Base-by-base conservation (phyloP, 2,329 filamentous ascomycete species). In the Blastomyces silverae region DNA sequence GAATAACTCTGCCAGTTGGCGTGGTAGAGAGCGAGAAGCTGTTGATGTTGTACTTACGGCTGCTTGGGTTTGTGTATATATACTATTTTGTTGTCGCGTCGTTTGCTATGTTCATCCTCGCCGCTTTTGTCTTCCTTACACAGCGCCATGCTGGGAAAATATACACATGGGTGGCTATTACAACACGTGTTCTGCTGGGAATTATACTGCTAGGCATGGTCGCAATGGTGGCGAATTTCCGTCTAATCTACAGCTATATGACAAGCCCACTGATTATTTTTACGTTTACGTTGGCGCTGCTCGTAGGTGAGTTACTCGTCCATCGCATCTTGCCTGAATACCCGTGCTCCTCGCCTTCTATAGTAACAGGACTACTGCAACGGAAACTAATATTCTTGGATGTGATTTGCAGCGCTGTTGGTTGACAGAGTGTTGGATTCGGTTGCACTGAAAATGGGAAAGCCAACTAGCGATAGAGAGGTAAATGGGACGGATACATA, bases 1-100 rank as follows among this genome's bases (percentile, higher is more conserved):
- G 73, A 5, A 75, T 78, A 20, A 72, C 71, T 20, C 75, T 73
- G 13, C 69, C 74, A 13, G 70, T 68, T 20, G 69, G 74, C 55
- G 70, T 69, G 7, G 67, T 75, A 58, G 69, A 70, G 59, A 74
- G 69, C 34, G 69, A 71, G 28, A 70, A 74, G 63, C 64, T 78
- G 15, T 69, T 78, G 25, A 71, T 70, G 55, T 72, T 74, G 71
- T 78, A 78, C 64, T 71, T 78, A 66, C 71, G 73, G 48, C 67
- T 77, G 3, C 67, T 78, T 13, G 72, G 68, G 1, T 78, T 79
- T 67, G 77, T 78, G 13, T 78, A 76, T 65, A 67, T 77, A 22
- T 79, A 78, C 64, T 78, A 75, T 67, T 78, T 79, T 59, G 60
- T 72, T 22, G 75, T 75, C 15, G 75, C 77, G 11, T 70, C 74